Base-by-base conservation (phyloP, 208 protist genomes). In the Leptomonas pyrrhocoris region DNA sequence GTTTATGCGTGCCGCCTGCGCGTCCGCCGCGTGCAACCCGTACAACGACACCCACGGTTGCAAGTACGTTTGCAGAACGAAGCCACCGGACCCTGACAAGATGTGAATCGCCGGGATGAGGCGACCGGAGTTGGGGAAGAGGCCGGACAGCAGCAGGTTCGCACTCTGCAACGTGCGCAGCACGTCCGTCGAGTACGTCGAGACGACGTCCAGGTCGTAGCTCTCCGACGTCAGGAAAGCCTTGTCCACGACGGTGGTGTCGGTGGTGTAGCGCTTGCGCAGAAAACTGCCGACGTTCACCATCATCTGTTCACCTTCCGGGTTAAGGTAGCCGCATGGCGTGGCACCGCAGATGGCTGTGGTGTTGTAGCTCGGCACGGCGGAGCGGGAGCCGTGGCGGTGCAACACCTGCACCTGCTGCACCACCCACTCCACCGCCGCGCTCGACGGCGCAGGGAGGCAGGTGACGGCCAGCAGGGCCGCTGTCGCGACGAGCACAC, bases 81-180 rank as follows among this genome's bases (percentile, higher is more conserved):
- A 31, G 45, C 70, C 71, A 42, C 77, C 53, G 6, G 16, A 45
- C 6, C 3, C 18, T 0, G 42, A 12, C 8, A 68, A 48, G 19
- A 80, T 86, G 75, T 84, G 77, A 42, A 91, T 73, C 30, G 69
- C 85, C 21, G 85, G 82, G 48, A 77, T 76, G 49, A 73, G 67
- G 60, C 62, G 42, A 59, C 56, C 73, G 9, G 57, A 23, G 21
- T 21, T 55, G 21, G 68, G 67, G 65, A 84, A 87, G 36, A 81
- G 54, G 15, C 82, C 82, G 28, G 31, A 46, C 15, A 87, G 59
- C 21, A 87, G 63, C 28, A 69, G 59, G 15, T 66, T 54, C 5
- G 78, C 77, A 46, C 82, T 87, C 61, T 87, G 82, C 71, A 87
- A 50, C 28, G 78, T 87, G 64, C 84, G 84, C 15, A 63, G 48